These are phyloP conservation scores for Flaveria brownii DNA, from an alignment of 129 eudicot species.

Conservation along the genomic window DNA sequence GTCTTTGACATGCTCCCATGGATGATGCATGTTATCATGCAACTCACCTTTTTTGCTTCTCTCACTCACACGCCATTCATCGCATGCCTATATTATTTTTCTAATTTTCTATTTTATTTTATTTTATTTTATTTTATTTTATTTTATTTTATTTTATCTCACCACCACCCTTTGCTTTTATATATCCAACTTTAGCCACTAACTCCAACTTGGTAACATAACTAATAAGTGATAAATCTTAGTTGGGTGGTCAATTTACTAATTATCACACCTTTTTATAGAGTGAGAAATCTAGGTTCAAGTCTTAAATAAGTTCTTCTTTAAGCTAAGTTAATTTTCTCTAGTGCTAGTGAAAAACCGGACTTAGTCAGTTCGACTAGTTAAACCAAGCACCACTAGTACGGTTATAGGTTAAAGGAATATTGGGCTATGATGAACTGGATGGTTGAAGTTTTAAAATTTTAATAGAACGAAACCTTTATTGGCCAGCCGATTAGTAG, in stretches of 20 bases:
- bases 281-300: background rate
- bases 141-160: too few species aligned
- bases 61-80: constrained; percentile 36
- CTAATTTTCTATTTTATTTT: background rate
- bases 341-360: background rate
- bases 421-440: background rate
- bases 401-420: background rate
- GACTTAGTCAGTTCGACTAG: background rate
- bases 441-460: background rate
- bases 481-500: too few species aligned
- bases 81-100: constrained; percentile 26
- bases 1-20: constrained; percentile 37
- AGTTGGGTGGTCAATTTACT: too few species aligned
- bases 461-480: too few species aligned
- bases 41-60: constrained; percentile 27
- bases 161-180: constrained; percentile 7
- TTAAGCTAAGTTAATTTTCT: background rate
- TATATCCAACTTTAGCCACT: constrained; percentile 21
- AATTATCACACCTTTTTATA: too few species aligned
- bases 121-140: too few species aligned
- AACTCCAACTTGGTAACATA: too few species aligned
- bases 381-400: background rate
- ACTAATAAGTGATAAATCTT: too few species aligned
- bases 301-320: background rate
- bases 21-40: constrained; percentile 38